Base-by-base conservation (phyloP, 495 filamentous ascomycete genomes). In the Recurvomyces mirabilis region DNA sequence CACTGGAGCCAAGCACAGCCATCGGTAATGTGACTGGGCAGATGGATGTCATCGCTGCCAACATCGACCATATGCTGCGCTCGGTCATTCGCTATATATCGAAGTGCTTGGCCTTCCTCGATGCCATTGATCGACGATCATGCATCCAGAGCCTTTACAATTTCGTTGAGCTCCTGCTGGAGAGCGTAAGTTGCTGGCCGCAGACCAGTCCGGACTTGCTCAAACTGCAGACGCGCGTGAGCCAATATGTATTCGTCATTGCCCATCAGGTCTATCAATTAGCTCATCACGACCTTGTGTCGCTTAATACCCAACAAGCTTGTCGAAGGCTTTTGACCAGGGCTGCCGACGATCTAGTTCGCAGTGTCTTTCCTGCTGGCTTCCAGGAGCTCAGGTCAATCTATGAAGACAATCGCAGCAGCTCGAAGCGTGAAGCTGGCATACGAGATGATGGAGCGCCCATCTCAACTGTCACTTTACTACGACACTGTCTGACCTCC, bases 381-480 rank as follows among this genome's bases (percentile, higher is more conserved):
- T 19, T 49, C 12, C 7, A 11, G 7, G 46, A 50, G 10, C 57
- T 93, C 18, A 69, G 68, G 15, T 56, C 58, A n/a, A 64, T 85
- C n/a, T 75, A 85, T 42, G 69, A 78, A 17, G 69, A 78, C 17
- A 71, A 79, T 33, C 73, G 78, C 46, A 63, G 58, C 4, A 53
- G 62, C 22, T 55, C 69, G 3, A 61, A 64, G 29, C 67, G 76
- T 15, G 84, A 89, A 41, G 68, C 61, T 28, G 86, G 83, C 0
- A 80, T 94, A 41, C 68, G 68, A 19, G 65, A 72, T 12, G 68
- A 77, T 10, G 66, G 76, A 20, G 64, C 67, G 34, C 47, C 68
- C 2, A 67, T 78, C 20, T 76, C 87, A 47, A 71, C 74, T 28
- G 81, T 84, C 61, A 73, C 89, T 24, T 61, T 86, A 39, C 53